Base-by-base conservation (phyloP, 129 eudicot genomes). In the Mikania micrantha region DNA sequence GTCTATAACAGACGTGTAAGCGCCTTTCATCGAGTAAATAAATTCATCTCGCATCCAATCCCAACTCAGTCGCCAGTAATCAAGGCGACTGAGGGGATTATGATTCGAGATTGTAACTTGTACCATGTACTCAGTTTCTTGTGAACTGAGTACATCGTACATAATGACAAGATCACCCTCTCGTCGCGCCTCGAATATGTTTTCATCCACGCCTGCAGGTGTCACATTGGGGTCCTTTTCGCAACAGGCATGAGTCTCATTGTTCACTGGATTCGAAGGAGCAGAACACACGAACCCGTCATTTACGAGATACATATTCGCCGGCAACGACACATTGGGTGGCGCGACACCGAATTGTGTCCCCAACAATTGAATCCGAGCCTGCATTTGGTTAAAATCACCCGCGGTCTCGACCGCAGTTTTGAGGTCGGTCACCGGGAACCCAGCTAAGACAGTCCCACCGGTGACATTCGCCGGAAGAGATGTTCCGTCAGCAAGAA, bases 1-100 rank as follows among this genome's bases (percentile, higher is more conserved):
- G 66, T 88, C 91, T 9, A 80, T 50, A 68, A 83, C 21, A 9
- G 74, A 44, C 0, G 96, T 86, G 64, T 85, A 80, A 1, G 96
- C 96, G 10, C 96, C 96, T 49, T 81, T 74, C 88, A 88, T 88
- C 4, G 85, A 62, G 72, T 85, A 53, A 16, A 88, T 85, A 70
- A 88, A 88, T 29, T 88, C 91, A 13, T 77, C 83, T 32, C 85
- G 77, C 84, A 73, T 80, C 91, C 96, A 88, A 6, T 85, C 96
- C 85, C 85, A 88, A 59, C 87, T 85, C 50, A 85, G 60, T 28
- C 74, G 70, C 96, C 96, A 88, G 24, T 78, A 44, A 22, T 88
- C 84, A 10, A 88, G 81, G 3, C 91, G 84, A 56, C 76, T 34
- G 13, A 83, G 67, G 13, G 86, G 84, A 48, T 83, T 78, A 64